These are phyloP conservation scores for Funneliformis geosporum DNA, from an alignment of 192 early-diverging fungal genomes.

Conservation along the genomic window DNA sequence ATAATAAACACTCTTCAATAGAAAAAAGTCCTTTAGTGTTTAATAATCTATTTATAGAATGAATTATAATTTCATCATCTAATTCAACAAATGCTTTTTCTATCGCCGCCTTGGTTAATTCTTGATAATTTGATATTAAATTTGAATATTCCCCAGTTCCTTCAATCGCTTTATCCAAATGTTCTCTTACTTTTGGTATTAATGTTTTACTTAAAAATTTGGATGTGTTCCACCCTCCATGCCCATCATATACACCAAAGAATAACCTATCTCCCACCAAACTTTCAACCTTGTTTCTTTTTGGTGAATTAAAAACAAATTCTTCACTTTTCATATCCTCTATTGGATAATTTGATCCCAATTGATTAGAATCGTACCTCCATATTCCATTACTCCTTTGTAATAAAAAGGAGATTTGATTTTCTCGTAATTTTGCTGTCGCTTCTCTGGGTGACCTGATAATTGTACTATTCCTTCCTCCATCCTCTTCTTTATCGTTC, in stretches of 20 bases:
- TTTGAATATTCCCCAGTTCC: slow-evolving; percentile 36
- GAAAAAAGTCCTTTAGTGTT: slow-evolving; percentile 24
- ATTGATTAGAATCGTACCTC: slow-evolving; percentile 40
- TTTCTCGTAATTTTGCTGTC: slow-evolving; percentile 24
- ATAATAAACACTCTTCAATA: slow-evolving; percentile 39
- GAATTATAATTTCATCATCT: slow-evolving; percentile 52
- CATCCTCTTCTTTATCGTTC: not conserved
- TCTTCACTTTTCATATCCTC: slow-evolving; percentile 52
- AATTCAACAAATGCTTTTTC: slow-evolving; percentile 49
- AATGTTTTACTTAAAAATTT: slow-evolving; percentile 48
- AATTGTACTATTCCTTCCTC: not conserved
- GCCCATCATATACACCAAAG: slow-evolving; percentile 59
- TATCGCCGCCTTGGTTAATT: slow-evolving; percentile 42
- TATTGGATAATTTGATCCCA: slow-evolving; percentile 54
- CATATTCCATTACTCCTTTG: slow-evolving; percentile 22
- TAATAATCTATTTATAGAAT: slow-evolving; percentile 42
- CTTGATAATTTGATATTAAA: not conserved
- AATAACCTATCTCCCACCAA: slow-evolving; percentile 40
- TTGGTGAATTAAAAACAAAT: slow-evolving; percentile 37
- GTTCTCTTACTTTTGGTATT: slow-evolving; percentile 46
- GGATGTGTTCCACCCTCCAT: slow-evolving; percentile 54
- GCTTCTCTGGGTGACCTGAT: slow-evolving; percentile 1
- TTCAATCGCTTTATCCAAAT: slow-evolving; percentile 40
- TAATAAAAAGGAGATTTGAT: slow-evolving; percentile 13
- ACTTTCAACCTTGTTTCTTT: not conserved